These are phyloP conservation scores for Floccularia luteovirens DNA, from an alignment of 768 basidiomycete genomes.

Conservation along the genomic window DNA sequence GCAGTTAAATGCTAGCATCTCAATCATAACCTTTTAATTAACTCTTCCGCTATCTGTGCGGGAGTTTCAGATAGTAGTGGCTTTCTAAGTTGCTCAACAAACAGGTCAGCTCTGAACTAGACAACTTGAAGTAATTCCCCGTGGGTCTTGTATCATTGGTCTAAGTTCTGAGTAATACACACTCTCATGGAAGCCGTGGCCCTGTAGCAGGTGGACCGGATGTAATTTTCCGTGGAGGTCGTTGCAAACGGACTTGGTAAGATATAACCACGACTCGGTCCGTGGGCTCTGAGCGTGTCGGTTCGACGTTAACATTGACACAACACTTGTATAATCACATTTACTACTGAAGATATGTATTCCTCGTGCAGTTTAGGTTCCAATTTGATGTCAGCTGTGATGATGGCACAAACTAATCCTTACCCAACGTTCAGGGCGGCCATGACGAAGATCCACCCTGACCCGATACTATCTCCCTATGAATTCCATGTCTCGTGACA, in stretches of 20 bases:
- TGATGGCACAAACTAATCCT: slow-evolving; percentile 12
- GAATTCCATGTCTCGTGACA: slow-evolving; percentile 25
- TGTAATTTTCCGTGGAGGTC: slow-evolving; percentile 22
- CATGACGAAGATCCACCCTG: slow-evolving; percentile 11
- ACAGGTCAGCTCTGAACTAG: too few relatives aligned
- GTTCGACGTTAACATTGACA: too few relatives aligned
- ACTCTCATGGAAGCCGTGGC: neutral
- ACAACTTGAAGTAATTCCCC: too few relatives aligned
- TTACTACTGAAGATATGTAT: neutral
- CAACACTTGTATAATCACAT: neutral
- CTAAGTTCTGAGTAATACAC: neutral
- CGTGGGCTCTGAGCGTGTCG: slow-evolving; percentile 3
- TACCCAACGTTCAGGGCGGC: slow-evolving; percentile 16
- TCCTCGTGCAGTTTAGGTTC: slow-evolving; percentile 11
- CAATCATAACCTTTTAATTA: too few relatives aligned
- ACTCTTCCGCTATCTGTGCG: too few relatives aligned
- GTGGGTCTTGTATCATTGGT: too few relatives aligned
- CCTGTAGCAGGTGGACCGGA: slow-evolving; percentile 9
- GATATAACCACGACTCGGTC: slow-evolving; percentile 6
- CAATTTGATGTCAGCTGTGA: slow-evolving; percentile 1
- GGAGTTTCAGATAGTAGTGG: too few relatives aligned
- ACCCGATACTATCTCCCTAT: slow-evolving; percentile 12
- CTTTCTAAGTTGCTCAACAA: too few relatives aligned
- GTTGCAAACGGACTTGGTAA: slow-evolving; percentile 14
- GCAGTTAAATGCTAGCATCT: too few relatives aligned